Evolutionary conservation across 257 asterid species (phyloP).

Genomic region (Pogostemon cablin): DNA sequence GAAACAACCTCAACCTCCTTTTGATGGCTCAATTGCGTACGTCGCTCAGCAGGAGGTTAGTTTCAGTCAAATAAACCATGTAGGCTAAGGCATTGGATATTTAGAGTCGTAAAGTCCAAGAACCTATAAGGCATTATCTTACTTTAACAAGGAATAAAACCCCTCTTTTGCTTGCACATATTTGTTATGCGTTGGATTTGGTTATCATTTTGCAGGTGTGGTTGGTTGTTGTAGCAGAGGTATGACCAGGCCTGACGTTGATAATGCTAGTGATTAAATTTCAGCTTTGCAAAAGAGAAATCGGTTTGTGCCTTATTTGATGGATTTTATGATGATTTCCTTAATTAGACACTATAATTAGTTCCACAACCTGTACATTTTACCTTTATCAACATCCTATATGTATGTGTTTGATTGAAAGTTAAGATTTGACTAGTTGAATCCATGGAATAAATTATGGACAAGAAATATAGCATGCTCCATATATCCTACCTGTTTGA

Average conservation of each 20-base stretch:
- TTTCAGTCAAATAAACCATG: constrained; percentile 4
- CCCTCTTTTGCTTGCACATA: not conserved
- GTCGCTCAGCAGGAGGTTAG: not conserved
- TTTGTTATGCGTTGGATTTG: not conserved
- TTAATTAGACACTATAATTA: constrained; percentile 2
- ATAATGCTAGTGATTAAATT: constrained; percentile 9
- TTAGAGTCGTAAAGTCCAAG: not conserved
- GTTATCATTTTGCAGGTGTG: not conserved
- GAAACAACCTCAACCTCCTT: constrained; percentile 16
- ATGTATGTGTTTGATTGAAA: no score
- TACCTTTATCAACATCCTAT: not conserved
- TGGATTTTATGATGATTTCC: not conserved
- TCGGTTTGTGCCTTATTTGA: not conserved
- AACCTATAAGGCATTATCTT: not conserved
- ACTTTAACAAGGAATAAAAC: not conserved
- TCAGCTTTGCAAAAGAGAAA: constrained; percentile 12
- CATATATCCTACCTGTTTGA: no score
- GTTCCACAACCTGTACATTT: constrained; percentile 11
- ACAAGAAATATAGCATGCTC: no score
- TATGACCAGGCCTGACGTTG: not conserved
- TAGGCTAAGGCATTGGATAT: not conserved
- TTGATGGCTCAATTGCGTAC: constrained; percentile 8
- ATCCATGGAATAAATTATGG: no score
- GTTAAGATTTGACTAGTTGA: no score
- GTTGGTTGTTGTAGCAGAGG: not conserved